Percentiles rank a stretch among this genome's conserved stretches.
phyloP scores from a whole-genome alignment of 225 moss, liverwort and hornwort genomes.

The Marchantia polymorpha region DNA sequence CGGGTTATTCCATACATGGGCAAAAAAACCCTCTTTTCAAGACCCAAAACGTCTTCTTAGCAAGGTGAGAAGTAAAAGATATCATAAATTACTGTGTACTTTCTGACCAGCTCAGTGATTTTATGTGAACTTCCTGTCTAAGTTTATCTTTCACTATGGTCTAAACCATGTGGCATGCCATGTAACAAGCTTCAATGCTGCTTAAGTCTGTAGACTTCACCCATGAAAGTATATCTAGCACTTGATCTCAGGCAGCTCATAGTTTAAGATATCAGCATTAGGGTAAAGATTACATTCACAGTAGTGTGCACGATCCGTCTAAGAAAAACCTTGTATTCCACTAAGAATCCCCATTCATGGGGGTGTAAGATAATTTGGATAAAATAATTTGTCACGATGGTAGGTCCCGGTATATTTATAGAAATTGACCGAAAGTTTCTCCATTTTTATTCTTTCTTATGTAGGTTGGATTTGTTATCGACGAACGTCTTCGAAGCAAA shows the following conservation, averaged over 20 bases:
- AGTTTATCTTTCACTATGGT: not conserved
- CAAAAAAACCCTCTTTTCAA: constrained; percentile 84
- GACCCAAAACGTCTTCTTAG: constrained; percentile 75
- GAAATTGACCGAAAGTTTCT: too few relatives aligned
- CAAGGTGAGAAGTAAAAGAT: constrained; percentile 49
- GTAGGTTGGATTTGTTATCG: constrained; percentile 92
- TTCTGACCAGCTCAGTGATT: not conserved
- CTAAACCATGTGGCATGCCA: too few relatives aligned
- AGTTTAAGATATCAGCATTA: not conserved
- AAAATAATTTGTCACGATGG: too few relatives aligned
- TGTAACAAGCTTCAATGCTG: not conserved
- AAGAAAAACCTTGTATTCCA: not conserved
- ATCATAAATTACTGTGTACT: too few relatives aligned
- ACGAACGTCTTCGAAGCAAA: constrained; percentile 87
- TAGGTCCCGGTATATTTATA: too few relatives aligned
- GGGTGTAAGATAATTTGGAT: too few relatives aligned
- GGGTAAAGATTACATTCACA: not conserved
- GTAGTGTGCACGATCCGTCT: not conserved
- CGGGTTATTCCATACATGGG: constrained; percentile 84
- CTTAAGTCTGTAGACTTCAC: not conserved
- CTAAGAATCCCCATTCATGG: not conserved
- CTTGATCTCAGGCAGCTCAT: not conserved
- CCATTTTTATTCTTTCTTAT: not conserved
- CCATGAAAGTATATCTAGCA: not conserved
- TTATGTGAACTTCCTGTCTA: not conserved